A percentile compares a stretch with the other conserved stretches of the same genome.
Conservation (phyloP, 176 grass and related monocot genomes). For the Hyparrhenia diplandra region DNA sequence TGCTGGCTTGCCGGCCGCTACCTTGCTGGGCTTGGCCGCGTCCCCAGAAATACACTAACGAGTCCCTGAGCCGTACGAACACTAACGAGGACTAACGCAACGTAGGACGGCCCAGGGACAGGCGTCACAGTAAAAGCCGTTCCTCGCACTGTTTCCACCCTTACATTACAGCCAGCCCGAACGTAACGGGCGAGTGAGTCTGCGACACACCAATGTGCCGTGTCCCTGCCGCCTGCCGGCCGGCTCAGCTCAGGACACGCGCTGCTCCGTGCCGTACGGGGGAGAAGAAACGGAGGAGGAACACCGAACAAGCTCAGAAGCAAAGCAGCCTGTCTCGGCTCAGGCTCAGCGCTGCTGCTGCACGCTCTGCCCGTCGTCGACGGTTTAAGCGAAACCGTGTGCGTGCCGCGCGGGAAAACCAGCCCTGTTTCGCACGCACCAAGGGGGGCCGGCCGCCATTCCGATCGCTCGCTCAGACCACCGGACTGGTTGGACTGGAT, state of each 20-base stretch:
- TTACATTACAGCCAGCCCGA: background rate
- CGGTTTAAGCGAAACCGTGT: background rate
- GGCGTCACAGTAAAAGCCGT: constrained; percentile 22
- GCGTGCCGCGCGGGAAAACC: background rate
- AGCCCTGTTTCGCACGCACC: too few relatives aligned
- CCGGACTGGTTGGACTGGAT: too few relatives aligned
- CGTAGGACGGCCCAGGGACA: background rate
- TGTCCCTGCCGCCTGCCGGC: background rate
- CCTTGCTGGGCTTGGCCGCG: constrained; percentile 6
- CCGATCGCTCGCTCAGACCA: too few relatives aligned
- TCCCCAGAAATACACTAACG: background rate
- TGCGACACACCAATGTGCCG: background rate
- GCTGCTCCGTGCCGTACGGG: background rate
- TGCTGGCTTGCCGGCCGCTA: too few relatives aligned
- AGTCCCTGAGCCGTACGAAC: background rate
- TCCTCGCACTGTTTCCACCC: background rate
- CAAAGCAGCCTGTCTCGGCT: too few relatives aligned
- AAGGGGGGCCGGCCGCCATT: too few relatives aligned
- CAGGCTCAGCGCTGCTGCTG: too few relatives aligned
- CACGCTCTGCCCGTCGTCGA: background rate
- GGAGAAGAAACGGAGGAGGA: too few relatives aligned
- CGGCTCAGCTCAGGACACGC: constrained; percentile 6
- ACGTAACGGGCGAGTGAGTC: background rate
- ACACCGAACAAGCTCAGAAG: background rate
- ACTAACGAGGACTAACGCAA: background rate